Conservation (phyloP, 257 asterid species). For the Sherardia arvensis region DNA sequence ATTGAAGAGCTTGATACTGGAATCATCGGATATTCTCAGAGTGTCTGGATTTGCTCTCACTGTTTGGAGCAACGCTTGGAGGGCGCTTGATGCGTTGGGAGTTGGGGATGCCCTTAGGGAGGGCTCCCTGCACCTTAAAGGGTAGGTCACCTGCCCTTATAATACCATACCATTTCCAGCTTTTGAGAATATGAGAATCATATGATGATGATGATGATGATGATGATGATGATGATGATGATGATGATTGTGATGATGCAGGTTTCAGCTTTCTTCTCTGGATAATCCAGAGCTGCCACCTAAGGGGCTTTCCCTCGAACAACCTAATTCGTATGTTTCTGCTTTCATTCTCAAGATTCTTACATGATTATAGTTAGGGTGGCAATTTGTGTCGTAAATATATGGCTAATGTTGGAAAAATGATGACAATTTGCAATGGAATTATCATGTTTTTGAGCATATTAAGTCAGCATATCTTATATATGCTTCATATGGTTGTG, state of each 20-base stretch:
- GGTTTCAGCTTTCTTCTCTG: conserved; percentile 27
- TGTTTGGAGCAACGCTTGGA: conserved; percentile 70
- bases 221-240: not conserved
- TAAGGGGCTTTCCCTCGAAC: conserved; percentile 13
- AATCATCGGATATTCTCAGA: conserved; percentile 59
- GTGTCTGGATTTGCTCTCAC: conserved; percentile 63
- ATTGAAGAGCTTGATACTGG: conserved; percentile 56
- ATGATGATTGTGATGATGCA: conserved; percentile 11
- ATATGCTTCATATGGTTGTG: too few species aligned
- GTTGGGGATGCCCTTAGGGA: conserved; percentile 47
- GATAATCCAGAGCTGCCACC: conserved; percentile 24
- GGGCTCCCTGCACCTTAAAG: conserved; percentile 32
- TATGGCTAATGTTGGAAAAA: not conserved
- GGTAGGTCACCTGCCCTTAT: conserved; percentile 19
- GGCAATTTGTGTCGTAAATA: too few species aligned
- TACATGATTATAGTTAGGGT: too few species aligned
- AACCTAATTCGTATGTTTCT: conserved; percentile 7
- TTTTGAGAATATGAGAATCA: not conserved
- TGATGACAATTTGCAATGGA: not conserved
- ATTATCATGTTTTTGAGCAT: not conserved
- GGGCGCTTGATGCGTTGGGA: conserved; percentile 68
- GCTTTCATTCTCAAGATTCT: not conserved
- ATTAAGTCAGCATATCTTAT: too few species aligned
- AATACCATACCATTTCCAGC: not conserved
- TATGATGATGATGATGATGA: not conserved